phyloP scores from a whole-genome alignment of 2,329 filamentous ascomycete species.

The Talaromyces amestolkiae region DNA sequence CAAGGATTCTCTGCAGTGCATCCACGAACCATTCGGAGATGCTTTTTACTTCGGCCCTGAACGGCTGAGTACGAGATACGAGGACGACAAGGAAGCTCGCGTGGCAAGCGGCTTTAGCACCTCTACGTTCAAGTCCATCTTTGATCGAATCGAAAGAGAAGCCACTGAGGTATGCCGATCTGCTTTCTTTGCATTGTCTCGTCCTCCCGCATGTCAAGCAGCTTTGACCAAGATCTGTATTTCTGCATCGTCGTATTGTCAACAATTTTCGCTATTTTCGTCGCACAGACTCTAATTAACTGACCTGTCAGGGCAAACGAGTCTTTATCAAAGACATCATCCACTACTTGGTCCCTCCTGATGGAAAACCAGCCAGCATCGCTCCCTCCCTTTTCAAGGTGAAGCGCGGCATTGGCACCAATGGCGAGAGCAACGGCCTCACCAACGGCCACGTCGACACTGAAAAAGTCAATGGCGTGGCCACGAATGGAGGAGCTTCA shows the following conservation, averaged over 20 bases:
- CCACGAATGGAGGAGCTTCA: constrained; percentile 26
- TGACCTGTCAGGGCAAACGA: constrained; percentile 68
- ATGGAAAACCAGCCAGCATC: constrained; percentile 64
- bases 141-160: constrained; percentile 71
- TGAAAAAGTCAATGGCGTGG: constrained; percentile 16
- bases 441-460: constrained; percentile 23
- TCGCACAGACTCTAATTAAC: constrained; percentile 12
- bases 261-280: background rate
- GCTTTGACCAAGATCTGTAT: background rate
- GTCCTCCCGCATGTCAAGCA: background rate
- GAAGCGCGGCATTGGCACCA: constrained; percentile 60
- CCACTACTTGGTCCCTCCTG: constrained; percentile 81
- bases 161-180: constrained; percentile 65
- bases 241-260: background rate
- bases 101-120: constrained; percentile 44
- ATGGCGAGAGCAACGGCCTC: constrained; percentile 22
- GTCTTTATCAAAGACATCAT: constrained; percentile 98
- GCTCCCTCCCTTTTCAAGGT: constrained; percentile 70
- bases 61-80: constrained; percentile 75
- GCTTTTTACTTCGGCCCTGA: constrained; percentile 96
- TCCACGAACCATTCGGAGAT: constrained; percentile 96
- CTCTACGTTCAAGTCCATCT: constrained; percentile 59
- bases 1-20: constrained; percentile 72
- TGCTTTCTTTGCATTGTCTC: constrained; percentile 13
- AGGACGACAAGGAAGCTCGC: constrained; percentile 59